Percentiles rank a stretch among this genome's conserved stretches.
phyloP scores from a whole-genome alignment of 768 basidiomycete genomes.

The Pholiota molesta region DNA sequence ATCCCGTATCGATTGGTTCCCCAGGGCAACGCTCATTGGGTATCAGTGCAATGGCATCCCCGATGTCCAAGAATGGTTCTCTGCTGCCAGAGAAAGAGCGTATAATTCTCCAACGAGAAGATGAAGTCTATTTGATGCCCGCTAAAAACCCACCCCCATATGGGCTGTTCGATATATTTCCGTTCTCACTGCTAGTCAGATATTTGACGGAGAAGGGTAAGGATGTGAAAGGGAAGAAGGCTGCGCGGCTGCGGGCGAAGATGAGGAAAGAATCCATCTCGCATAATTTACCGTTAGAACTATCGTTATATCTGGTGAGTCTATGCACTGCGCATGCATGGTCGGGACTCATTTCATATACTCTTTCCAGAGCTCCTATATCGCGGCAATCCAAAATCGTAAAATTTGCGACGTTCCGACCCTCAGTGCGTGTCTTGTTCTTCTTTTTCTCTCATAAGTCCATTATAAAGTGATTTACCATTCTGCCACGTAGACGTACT shows the following conservation, averaged over 20 bases:
- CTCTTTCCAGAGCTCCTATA: conserved; percentile 62
- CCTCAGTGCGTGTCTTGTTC: conserved; percentile 44
- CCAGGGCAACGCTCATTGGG: conserved; percentile 16
- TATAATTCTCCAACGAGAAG: conserved; percentile 38
- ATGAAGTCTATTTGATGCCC: conserved; percentile 54
- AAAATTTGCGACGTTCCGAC: conserved; percentile 63
- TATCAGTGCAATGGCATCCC: conserved; percentile 7
- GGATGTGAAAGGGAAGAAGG: conserved; percentile 64
- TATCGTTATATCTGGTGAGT: conserved; percentile 67
- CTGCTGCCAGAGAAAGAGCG: conserved; percentile 25
- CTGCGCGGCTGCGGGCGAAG: conserved; percentile 54
- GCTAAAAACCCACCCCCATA: conserved; percentile 61
- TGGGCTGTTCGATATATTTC: conserved; percentile 65
- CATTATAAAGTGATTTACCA: neutral
- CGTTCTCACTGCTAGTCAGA: conserved; percentile 62
- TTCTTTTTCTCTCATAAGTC: neutral
- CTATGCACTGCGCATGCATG: neutral
- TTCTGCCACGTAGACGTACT: conserved; percentile 43
- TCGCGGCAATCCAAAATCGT: conserved; percentile 59
- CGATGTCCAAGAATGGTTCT: conserved; percentile 16
- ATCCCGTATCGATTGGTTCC: conserved; percentile 4
- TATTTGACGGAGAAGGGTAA: conserved; percentile 48
- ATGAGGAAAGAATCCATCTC: conserved; percentile 45
- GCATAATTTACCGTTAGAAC: conserved; percentile 71
- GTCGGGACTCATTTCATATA: neutral